phyloP scores from a whole-genome alignment of 257 asterid species.

The Ballota nigra region DNA sequence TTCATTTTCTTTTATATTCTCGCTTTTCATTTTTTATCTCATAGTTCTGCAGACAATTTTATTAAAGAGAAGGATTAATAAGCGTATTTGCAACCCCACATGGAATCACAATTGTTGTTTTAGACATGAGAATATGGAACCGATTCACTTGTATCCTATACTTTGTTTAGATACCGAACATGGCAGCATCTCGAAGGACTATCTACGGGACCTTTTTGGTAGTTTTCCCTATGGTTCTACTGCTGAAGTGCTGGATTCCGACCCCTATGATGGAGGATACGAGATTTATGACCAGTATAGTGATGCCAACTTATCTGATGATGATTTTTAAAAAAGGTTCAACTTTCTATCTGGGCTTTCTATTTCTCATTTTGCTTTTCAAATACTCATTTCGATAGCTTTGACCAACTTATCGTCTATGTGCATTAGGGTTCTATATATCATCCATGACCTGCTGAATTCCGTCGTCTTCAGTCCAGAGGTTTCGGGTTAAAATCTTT shows the following conservation, averaged over 20 bases:
- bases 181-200: constrained; percentile 63
- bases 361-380: no score
- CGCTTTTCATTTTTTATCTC: neutral
- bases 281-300: constrained; percentile 72
- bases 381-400: neutral
- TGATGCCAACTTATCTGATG: constrained; percentile 54
- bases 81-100: neutral
- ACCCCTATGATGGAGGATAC: constrained; percentile 55
- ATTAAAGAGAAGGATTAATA: neutral
- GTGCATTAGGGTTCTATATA: neutral
- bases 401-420: neutral
- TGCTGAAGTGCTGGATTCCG: constrained; percentile 37
- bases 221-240: constrained; percentile 56
- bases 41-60: neutral
- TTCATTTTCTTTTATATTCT: neutral
- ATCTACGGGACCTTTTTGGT: constrained; percentile 87
- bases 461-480: neutral
- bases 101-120: neutral
- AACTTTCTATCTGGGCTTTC: no score
- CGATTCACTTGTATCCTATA: constrained; percentile 38
- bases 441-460: neutral
- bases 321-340: constrained; percentile 44
- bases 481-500: neutral
- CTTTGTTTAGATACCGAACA: constrained; percentile 47
- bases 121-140: neutral